Percentiles rank a stretch among this genome's conserved stretches.
Conservation (phyloP, 2,329 filamentous ascomycete species). For the Colletotrichum sp. region DNA sequence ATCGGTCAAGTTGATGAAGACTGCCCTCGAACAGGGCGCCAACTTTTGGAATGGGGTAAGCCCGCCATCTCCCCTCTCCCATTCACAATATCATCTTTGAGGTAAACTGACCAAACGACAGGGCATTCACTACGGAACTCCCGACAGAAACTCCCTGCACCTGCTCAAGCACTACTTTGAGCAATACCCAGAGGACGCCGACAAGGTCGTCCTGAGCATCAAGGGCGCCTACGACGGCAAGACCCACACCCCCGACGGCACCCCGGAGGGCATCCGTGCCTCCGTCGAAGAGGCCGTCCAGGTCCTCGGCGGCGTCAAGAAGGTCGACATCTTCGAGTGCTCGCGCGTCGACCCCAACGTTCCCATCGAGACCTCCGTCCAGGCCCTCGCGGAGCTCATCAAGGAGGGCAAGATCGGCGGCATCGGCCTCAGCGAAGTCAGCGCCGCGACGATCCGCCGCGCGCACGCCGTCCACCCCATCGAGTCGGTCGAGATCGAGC, state of each 20-base stretch:
- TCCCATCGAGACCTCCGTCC: constrained; percentile 46
- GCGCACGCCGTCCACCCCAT: constrained; percentile 41
- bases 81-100: background rate
- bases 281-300: constrained; percentile 56
- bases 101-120: background rate
- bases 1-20: constrained; percentile 14
- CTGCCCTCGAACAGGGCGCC: constrained; percentile 17
- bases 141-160: constrained; percentile 54
- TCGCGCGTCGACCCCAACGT: constrained; percentile 45
- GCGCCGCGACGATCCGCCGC: constrained; percentile 43
- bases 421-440: constrained; percentile 47
- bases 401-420: constrained; percentile 46
- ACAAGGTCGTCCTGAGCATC: constrained; percentile 59
- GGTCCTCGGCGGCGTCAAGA: constrained; percentile 46
- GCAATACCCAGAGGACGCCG: constrained; percentile 58
- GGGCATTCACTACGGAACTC: constrained; percentile 50
- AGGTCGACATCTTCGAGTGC: constrained; percentile 58
- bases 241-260: constrained; percentile 41
- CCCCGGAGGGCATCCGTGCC: constrained; percentile 51
- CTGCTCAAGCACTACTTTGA: constrained; percentile 60
- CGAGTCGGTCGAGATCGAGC: constrained; percentile 49
- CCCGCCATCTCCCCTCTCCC: background rate
- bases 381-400: constrained; percentile 31
- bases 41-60: constrained; percentile 21
- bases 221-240: constrained; percentile 50